phyloP scores from a whole-genome alignment of 2,329 filamentous ascomycete genomes.

The Colletotrichum karsti region DNA sequence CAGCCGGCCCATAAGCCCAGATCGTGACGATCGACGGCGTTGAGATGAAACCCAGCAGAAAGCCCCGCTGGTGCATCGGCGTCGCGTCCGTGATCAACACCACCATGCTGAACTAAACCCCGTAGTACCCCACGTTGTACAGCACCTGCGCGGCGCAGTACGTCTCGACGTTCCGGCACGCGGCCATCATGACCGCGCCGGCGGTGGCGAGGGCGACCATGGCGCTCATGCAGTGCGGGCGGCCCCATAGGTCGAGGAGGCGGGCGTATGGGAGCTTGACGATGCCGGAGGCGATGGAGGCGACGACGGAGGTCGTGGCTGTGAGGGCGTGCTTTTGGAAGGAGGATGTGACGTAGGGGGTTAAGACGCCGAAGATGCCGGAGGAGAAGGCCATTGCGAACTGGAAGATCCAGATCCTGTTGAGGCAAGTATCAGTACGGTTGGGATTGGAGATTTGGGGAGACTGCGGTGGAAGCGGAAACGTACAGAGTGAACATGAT shows the following conservation, averaged over 20 bases:
- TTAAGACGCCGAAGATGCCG: background rate
- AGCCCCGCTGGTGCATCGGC: background rate
- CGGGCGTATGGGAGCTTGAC: conserved; percentile 37
- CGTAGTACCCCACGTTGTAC: background rate
- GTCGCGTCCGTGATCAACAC: background rate
- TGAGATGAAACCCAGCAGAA: background rate
- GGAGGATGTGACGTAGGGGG: background rate
- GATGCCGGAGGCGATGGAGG: background rate
- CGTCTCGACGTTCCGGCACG: conserved; percentile 54
- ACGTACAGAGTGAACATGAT: no score
- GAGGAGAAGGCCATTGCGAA: background rate
- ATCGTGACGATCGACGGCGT: background rate
- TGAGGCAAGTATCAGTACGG: no score
- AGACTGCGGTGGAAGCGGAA: no score
- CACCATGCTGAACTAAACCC: background rate
- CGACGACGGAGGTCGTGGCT: background rate
- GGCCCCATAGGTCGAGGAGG: conserved; percentile 45
- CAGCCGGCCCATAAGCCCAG: background rate
- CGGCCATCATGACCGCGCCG: conserved; percentile 62
- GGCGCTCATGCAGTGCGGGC: conserved; percentile 42
- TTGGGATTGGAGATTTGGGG: no score
- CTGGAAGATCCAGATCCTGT: background rate
- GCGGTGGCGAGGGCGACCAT: conserved; percentile 45
- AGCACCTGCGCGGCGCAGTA: conserved; percentile 35
- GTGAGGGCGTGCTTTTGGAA: conserved; percentile 2